phyloP scores from a whole-genome alignment of 2,329 filamentous ascomycete genomes.

The Cordyceps farinosa region DNA sequence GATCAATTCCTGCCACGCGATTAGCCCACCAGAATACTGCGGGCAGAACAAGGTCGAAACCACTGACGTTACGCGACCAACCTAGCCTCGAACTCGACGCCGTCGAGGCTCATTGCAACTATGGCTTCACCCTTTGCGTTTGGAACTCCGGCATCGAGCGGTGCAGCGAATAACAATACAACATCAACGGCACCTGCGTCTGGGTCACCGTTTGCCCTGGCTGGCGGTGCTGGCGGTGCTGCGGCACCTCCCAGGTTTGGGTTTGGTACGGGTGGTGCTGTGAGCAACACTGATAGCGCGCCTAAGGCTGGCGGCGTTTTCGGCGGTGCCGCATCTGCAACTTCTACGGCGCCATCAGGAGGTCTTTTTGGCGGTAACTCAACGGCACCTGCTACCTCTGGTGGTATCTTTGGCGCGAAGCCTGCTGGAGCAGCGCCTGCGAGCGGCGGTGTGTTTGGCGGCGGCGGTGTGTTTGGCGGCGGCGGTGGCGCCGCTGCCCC shows the following conservation, averaged over 20 bases:
- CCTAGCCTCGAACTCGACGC: not conserved
- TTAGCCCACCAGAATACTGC: not conserved
- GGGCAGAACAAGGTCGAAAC: not conserved
- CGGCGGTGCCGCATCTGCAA: constrained; percentile 11
- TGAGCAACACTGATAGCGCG: constrained; percentile 10
- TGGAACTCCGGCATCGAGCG: constrained; percentile 32
- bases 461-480: constrained; percentile 37
- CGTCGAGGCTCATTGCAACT: constrained; percentile 16
- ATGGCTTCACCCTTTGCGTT: constrained; percentile 40
- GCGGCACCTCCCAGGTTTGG: constrained; percentile 27
- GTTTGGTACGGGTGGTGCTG: constrained; percentile 27
- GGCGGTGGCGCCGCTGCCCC: constrained; percentile 31
- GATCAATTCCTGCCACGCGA: not conserved
- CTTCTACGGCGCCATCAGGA: constrained; percentile 20
- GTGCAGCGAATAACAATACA: constrained; percentile 30
- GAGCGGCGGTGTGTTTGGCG: constrained; percentile 39
- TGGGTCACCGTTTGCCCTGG: constrained; percentile 27
- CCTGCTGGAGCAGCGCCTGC: constrained; percentile 25
- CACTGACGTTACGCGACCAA: constrained; percentile 3
- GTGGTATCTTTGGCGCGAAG: constrained; percentile 22
- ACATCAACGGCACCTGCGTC: constrained; percentile 36
- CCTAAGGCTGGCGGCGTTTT: constrained; percentile 10
- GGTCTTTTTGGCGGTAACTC: constrained; percentile 25
- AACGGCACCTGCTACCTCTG: constrained; percentile 7
- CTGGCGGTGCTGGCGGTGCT: constrained; percentile 23